Percentiles rank a stretch among this genome's conserved stretches.
Evolutionary conservation across 768 basidiomycete species (phyloP).

Genomic region (Fibroporia radiculosa): DNA sequence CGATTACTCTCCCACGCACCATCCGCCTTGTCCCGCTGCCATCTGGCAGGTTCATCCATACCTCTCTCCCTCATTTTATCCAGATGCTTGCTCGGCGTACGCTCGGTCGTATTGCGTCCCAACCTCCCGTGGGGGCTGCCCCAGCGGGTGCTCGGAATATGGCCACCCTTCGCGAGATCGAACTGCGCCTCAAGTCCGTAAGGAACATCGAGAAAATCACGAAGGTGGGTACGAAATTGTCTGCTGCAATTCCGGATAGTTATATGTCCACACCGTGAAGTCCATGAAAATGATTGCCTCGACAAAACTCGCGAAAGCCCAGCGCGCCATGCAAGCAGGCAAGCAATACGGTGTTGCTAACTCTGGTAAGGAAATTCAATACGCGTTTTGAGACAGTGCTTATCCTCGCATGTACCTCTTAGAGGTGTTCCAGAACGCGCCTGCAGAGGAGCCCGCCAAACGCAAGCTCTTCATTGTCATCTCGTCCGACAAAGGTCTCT

Average conservation of each 20-base stretch:
- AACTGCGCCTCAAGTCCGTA: conserved; percentile 93
- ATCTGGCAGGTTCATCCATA: conserved; percentile 16
- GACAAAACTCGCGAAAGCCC: conserved; percentile 91
- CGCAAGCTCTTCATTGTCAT: conserved; percentile 89
- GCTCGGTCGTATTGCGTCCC: conserved; percentile 34
- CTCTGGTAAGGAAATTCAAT: conserved; percentile 48
- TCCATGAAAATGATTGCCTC: conserved; percentile 99
- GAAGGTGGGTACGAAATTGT: conserved; percentile 52
- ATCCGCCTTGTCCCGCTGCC: conserved; percentile 19
- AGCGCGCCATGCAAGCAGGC: conserved; percentile 85
- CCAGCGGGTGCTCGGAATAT: conserved; percentile 66
- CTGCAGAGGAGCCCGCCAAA: conserved; percentile 58
- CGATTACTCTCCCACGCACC: conserved; percentile 2
- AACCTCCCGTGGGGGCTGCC: conserved; percentile 32
- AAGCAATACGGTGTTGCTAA: conserved; percentile 92
- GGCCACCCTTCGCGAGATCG: conserved; percentile 98
- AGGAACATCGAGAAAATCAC: conserved; percentile 99
- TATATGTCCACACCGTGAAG: conserved; percentile 29
- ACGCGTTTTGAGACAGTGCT: not conserved
- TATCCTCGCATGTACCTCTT: not conserved
- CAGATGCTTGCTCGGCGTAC: conserved; percentile 45
- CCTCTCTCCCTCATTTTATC: conserved; percentile 12
- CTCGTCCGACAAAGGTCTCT: conserved; percentile 98
- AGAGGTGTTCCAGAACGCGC: conserved; percentile 85
- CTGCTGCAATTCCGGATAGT: not conserved